phyloP scores from a whole-genome alignment of 805 yeast genomes.

The Yamadazyma kitorensis region DNA sequence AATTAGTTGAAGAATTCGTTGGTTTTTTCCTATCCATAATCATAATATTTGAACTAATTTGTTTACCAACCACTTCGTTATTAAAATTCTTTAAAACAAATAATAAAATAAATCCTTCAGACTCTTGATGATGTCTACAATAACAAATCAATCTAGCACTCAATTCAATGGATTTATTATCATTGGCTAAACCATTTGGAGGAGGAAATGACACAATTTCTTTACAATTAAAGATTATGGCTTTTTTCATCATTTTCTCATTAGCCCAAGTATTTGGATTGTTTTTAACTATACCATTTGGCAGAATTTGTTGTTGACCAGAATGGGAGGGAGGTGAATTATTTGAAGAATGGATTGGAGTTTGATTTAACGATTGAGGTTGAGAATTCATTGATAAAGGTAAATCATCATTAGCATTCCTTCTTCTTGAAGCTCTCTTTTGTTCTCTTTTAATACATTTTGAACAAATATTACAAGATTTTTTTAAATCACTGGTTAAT shows the following conservation, averaged over 20 bases:
- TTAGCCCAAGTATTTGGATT: conserved; percentile 74
- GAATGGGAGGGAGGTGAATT: no score
- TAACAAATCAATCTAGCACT: conserved; percentile 86
- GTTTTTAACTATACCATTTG: conserved; percentile 38
- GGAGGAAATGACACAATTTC: conserved; percentile 77
- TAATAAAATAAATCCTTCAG: conserved; percentile 76
- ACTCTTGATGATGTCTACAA: conserved; percentile 91
- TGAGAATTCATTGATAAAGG: conserved; percentile 2
- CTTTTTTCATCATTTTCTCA: conserved; percentile 69
- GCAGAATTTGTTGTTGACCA: conserved; percentile 11
- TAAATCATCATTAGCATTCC: conserved; percentile 48
- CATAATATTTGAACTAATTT: conserved; percentile 71
- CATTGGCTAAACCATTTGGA: conserved; percentile 42
- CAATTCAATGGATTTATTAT: conserved; percentile 43
- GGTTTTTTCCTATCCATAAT: conserved; percentile 93
- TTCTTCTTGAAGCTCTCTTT: conserved; percentile 90
- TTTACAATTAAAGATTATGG: conserved; percentile 86
- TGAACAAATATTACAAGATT: conserved; percentile 71
- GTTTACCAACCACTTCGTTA: conserved; percentile 68
- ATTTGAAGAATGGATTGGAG: background rate
- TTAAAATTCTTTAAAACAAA: conserved; percentile 62
- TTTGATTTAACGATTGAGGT: no score
- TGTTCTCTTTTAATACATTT: conserved; percentile 91
- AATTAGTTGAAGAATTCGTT: conserved; percentile 7
- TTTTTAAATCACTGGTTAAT: conserved; percentile 50